Base-by-base conservation (phyloP, 176 grass and related monocot species). In the Lolium multiflorum region DNA sequence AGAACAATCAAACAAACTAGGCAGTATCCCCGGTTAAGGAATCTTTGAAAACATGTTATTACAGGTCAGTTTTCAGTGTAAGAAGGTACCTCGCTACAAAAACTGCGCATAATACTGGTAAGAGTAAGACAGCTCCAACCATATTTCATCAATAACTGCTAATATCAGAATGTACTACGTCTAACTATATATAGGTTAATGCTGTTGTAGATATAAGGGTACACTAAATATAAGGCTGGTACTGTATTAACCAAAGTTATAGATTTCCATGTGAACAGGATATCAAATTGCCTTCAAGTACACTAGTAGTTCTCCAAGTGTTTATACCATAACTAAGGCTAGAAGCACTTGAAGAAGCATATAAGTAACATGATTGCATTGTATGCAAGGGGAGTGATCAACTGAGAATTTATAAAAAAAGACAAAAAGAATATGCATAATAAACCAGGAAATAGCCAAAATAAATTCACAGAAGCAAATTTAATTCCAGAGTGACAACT, bases 361-460 rank as follows among this genome's bases (percentile, higher is more conserved):
- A 77, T 31, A n/a, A n/a, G n/a, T n/a, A 31, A 57, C 51, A 88
- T 61, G 82, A 39, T 82, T 47, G 31, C 25, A 88, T 39, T 49
- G 18, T 80, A 58, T 55, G 24, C n/a, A 85, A 89, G 67, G 48
- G n/a, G 37, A 21, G 16, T 38, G 41, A 47, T 31, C 9, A 35
- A 28, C 25, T 11, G 63, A 38, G 28, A 16, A 18, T 47, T 47
- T 49, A 68, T 48, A 62, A 47, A 35, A 20, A 59, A 18, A 8
- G 78, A 41, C 21, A 38, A 85, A 7, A 81, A 83, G 48, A 20
- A 46, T 46, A 50, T 17, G 67, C 37, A 63, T 20, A 9, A 63
- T 9, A 80, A 84, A 89, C 14, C 4, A 67, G 55, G 24, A 84
- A 55, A 56, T 9, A 67, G 7, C 47, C 17, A 75, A 48, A 67